Percentiles rank a stretch among this genome's conserved stretches.
These are phyloP conservation scores for Calophaca sinica DNA, from an alignment of 306 rosid genomes.

Conservation along the genomic window DNA sequence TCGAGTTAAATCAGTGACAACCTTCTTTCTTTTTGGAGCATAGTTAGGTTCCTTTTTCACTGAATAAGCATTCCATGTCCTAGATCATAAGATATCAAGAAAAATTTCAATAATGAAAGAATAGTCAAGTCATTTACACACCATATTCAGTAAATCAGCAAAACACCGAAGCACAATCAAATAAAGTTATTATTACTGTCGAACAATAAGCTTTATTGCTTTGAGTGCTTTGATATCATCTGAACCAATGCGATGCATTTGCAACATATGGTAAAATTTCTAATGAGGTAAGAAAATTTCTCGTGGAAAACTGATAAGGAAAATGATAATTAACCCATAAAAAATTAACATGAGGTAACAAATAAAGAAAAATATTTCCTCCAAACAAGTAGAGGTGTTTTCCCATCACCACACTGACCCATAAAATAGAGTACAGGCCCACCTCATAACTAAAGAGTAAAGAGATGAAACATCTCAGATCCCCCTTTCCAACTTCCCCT, in stretches of 20 bases:
- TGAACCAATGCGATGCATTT: slow-evolving; percentile 24
- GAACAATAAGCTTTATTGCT: slow-evolving; percentile 32
- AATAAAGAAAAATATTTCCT: not conserved
- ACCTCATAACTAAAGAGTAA: slow-evolving; percentile 1
- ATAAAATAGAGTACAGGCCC: not conserved
- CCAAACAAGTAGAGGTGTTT: not conserved
- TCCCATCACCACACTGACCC: not conserved
- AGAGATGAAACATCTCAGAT: not conserved
- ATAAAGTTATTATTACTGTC: slow-evolving; percentile 21
- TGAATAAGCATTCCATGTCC: slow-evolving; percentile 33
- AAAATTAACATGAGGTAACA: not conserved
- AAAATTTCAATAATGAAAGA: slow-evolving; percentile 1
- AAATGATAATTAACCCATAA: not conserved
- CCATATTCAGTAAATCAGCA: not conserved
- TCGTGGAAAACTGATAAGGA: not conserved
- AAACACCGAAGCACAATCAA: not conserved
- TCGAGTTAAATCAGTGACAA: slow-evolving; percentile 37
- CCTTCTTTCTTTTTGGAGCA: slow-evolving; percentile 38
- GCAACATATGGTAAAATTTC: not conserved
- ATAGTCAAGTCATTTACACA: not conserved
- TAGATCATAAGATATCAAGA: not conserved
- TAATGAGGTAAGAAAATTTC: slow-evolving; percentile 1
- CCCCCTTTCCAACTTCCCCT: not conserved
- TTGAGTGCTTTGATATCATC: slow-evolving; percentile 38
- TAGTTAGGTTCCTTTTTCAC: slow-evolving; percentile 34